phyloP scores from a whole-genome alignment of 2,329 filamentous ascomycete genomes.

The Colletotrichum orchidophilum region DNA sequence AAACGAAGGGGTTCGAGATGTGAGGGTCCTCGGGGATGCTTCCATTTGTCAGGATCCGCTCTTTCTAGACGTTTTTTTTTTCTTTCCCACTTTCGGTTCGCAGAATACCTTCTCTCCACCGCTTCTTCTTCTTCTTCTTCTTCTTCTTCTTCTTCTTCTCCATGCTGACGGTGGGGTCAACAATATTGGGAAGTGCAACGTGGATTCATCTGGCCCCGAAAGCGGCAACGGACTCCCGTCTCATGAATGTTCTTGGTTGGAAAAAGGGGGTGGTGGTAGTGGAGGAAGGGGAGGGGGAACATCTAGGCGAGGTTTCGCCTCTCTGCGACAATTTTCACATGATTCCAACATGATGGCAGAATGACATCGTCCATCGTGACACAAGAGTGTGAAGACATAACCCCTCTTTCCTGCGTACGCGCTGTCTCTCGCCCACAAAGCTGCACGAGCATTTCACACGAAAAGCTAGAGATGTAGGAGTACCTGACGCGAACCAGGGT shows the following conservation, averaged over 20 bases:
- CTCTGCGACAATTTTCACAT: neutral
- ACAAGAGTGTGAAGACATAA: neutral
- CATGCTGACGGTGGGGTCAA: neutral
- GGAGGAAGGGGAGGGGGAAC: neutral
- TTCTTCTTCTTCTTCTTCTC: neutral
- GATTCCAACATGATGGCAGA: neutral
- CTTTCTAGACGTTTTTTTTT: conserved; percentile 21
- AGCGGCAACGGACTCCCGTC: neutral
- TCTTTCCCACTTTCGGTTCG: neutral
- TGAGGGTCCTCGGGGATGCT: neutral
- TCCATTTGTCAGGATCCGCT: neutral
- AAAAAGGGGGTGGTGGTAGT: neutral
- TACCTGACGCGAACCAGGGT: conserved; percentile 16
- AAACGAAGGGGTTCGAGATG: neutral
- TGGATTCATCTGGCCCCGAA: neutral
- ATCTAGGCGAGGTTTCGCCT: no score
- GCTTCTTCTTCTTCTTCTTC: neutral
- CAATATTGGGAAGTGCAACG: neutral
- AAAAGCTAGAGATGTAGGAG: conserved; percentile 20
- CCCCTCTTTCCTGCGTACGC: neutral
- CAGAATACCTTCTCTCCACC: neutral
- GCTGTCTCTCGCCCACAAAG: no score
- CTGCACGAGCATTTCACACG: neutral
- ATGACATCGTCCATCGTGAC: neutral
- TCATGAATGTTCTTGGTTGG: no score